Evolutionary conservation across 345 rosid species (phyloP).

Genomic region (Xanthoceras sorbifolium): DNA sequence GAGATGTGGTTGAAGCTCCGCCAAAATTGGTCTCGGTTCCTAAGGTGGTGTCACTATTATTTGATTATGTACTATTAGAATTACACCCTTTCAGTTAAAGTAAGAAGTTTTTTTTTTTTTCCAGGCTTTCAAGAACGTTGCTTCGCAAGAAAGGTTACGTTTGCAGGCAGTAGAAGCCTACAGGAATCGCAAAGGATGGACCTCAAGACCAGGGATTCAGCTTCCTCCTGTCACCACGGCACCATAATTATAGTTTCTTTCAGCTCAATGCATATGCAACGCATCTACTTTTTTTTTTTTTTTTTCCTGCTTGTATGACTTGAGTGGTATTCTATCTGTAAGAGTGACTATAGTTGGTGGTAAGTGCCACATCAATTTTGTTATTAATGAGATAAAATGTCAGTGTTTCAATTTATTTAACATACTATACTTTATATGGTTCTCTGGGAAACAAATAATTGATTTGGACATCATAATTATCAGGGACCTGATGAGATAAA

Average conservation of each 20-base stretch:
- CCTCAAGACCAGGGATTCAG: slow-evolving; percentile 63
- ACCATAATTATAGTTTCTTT: slow-evolving; percentile 16
- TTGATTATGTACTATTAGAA: neutral
- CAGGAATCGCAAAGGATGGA: slow-evolving; percentile 74
- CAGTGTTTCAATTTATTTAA: neutral
- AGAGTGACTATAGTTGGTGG: neutral
- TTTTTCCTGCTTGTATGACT: slow-evolving; percentile 4
- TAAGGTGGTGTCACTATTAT: slow-evolving; percentile 44
- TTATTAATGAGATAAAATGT: neutral
- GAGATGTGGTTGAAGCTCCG: slow-evolving; percentile 88
- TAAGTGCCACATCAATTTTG: neutral
- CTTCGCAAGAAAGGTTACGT: slow-evolving; percentile 71
- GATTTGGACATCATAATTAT: neutral
- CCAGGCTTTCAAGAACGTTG: slow-evolving; percentile 59
- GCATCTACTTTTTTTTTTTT: neutral
- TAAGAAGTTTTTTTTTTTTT: slow-evolving; percentile 15
- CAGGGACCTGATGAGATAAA: neutral
- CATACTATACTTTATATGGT: neutral
- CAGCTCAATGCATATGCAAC: slow-evolving; percentile 2
- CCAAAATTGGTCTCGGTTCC: slow-evolving; percentile 65
- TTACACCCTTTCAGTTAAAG: neutral
- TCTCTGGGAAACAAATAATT: neutral
- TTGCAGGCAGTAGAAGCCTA: slow-evolving; percentile 78
- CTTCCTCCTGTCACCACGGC: slow-evolving; percentile 40
- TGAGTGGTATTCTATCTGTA: neutral